A percentile compares a stretch with the other conserved stretches of the same genome.
Conservation (phyloP, 2,329 filamentous ascomycete species). For the Fusarium globosum region DNA sequence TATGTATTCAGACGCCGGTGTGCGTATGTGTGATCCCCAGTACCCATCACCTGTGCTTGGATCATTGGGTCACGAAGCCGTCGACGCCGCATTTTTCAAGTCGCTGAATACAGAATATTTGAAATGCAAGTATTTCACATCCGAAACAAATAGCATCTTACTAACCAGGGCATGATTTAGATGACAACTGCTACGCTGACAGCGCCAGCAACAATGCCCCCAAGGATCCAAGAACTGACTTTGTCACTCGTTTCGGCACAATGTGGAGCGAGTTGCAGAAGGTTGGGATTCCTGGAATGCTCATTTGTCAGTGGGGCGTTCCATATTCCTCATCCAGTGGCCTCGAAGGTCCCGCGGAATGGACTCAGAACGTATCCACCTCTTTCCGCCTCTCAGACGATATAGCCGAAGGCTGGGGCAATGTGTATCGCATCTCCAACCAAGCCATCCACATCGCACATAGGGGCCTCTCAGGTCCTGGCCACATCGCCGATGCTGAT, state of each 20-base stretch:
- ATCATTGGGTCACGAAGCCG: background rate
- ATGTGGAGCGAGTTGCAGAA: background rate
- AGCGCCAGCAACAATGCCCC: background rate
- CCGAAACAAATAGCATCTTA: background rate
- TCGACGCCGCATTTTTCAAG: background rate
- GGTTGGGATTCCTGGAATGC: background rate
- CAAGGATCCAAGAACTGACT: background rate
- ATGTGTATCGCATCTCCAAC: background rate
- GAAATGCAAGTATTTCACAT: background rate
- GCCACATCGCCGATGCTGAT: background rate
- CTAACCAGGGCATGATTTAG: background rate
- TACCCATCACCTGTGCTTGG: background rate
- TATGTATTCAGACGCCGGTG: constrained; percentile 1
- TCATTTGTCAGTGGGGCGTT: background rate
- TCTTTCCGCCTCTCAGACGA: background rate
- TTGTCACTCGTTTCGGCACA: background rate
- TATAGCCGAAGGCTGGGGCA: background rate
- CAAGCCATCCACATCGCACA: background rate
- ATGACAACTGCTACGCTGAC: constrained; percentile 1
- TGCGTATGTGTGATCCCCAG: background rate
- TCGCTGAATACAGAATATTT: background rate
- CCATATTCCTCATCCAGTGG: background rate
- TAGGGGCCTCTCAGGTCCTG: background rate
- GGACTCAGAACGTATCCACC: background rate
- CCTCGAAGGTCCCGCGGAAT: background rate